Percentiles rank a stretch among this genome's conserved stretches.
These are phyloP conservation scores for Manihot esculenta DNA, from an alignment of 441 rosid genomes.

Conservation along the genomic window DNA sequence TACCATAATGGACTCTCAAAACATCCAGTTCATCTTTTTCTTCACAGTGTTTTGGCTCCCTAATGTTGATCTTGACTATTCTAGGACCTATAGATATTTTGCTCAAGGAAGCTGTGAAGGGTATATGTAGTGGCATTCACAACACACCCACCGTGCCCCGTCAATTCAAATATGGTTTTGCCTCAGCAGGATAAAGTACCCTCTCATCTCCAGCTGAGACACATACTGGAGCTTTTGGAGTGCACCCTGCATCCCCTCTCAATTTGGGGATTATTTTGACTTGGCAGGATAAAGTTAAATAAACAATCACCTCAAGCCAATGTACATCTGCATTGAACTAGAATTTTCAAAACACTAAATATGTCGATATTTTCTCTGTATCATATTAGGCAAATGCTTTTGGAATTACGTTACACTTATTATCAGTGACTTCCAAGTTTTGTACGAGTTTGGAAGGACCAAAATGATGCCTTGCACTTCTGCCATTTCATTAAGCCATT, in stretches of 20 bases:
- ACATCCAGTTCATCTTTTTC: background rate
- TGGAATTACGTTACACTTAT: too few relatives aligned
- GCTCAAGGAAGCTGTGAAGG: too few relatives aligned
- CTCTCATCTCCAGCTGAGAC: constrained; percentile 20
- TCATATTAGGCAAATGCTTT: too few relatives aligned
- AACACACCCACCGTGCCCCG: constrained; percentile 12
- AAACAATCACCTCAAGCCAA: background rate
- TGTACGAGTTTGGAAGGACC: too few relatives aligned
- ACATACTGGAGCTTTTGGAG: background rate
- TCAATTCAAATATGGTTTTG: constrained; percentile 14
- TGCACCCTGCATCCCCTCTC: background rate
- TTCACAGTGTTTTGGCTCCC: too few relatives aligned
- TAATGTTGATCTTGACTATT: too few relatives aligned
- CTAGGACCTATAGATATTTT: too few relatives aligned
- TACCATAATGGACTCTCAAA: too few relatives aligned
- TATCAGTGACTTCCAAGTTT: too few relatives aligned
- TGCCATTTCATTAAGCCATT: too few relatives aligned
- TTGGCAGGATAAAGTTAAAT: background rate
- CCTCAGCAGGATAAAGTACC: constrained; percentile 17
- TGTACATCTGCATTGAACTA: background rate
- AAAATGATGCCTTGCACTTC: too few relatives aligned
- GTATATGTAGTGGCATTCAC: too few relatives aligned
- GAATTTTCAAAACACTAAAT: background rate
- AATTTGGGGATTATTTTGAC: background rate
- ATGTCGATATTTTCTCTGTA: background rate